These are phyloP conservation scores for Pseudomicrostroma phylloplanum DNA, from an alignment of 1,284 basidiomycete genomes.

Conservation along the genomic window DNA sequence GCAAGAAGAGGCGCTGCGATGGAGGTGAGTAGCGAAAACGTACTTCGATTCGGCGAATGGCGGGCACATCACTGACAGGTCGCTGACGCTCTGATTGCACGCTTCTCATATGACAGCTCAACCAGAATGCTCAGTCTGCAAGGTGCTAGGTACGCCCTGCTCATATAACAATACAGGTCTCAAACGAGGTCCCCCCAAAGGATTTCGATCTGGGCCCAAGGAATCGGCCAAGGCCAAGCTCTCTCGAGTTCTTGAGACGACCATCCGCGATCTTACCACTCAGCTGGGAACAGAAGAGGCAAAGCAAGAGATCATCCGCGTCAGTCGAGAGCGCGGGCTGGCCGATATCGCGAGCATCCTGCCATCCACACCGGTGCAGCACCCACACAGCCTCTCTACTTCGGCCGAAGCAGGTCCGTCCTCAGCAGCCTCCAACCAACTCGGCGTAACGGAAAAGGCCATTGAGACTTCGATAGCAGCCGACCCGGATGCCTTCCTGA, in stretches of 20 bases:
- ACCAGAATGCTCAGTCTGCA: constrained; percentile 39
- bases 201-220: constrained; percentile 37
- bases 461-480: constrained; percentile 7
- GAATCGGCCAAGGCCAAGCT: constrained; percentile 36
- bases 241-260: constrained; percentile 34
- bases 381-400: neutral
- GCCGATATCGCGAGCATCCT: constrained; percentile 16
- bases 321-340: constrained; percentile 28
- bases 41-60: neutral
- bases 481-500: constrained; percentile 17
- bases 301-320: constrained; percentile 27
- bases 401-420: neutral
- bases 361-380: neutral
- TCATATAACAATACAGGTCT: constrained; percentile 33
- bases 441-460: constrained; percentile 21
- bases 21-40: constrained; percentile 19
- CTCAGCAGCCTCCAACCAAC: neutral
- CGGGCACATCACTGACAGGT: neutral
- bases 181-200: constrained; percentile 40
- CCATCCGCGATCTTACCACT: constrained; percentile 34
- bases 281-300: constrained; percentile 32
- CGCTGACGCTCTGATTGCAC: neutral
- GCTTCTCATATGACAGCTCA: constrained; percentile 10
- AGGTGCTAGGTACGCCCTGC: constrained; percentile 34
- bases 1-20: constrained; percentile 41